Conservation (phyloP, 352 stramenopile species). For the Phytophthora megakarya region DNA sequence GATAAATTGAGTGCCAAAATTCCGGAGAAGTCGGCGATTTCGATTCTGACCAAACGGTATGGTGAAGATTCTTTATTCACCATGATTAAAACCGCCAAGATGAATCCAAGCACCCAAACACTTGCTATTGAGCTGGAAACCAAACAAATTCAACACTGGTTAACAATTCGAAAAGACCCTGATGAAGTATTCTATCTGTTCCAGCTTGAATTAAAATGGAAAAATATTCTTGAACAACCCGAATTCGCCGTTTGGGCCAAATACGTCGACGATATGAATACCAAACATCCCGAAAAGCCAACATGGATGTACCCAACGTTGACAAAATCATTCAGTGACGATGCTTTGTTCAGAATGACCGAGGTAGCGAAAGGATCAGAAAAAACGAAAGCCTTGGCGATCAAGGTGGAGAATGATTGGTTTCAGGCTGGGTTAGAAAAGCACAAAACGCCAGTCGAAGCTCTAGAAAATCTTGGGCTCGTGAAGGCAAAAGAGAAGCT, state of each 20-base stretch:
- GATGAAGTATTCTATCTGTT: too few species aligned
- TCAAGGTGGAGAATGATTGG: neutral
- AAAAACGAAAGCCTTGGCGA: neutral
- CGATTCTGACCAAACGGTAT: neutral
- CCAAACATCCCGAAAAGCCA: neutral
- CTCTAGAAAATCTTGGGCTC: neutral
- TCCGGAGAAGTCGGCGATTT: neutral
- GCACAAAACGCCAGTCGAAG: neutral
- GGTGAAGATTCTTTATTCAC: neutral
- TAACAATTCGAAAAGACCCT: too few species aligned
- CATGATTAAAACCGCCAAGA: neutral
- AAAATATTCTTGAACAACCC: neutral
- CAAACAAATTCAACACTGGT: neutral
- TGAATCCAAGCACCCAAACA: neutral
- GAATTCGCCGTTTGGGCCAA: neutral
- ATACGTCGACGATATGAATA: too few species aligned
- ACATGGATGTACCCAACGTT: neutral
- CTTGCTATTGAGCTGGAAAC: neutral
- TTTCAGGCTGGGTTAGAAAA: neutral
- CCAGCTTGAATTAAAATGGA: neutral
- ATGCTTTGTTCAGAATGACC: too few species aligned
- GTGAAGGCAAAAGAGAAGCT: neutral
- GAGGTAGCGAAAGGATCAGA: neutral
- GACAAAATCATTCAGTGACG: neutral
- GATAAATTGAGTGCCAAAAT: conserved; percentile 1